These are phyloP conservation scores for Eucalyptus sp. DNA, from an alignment of 345 rosid species.

Conservation along the genomic window DNA sequence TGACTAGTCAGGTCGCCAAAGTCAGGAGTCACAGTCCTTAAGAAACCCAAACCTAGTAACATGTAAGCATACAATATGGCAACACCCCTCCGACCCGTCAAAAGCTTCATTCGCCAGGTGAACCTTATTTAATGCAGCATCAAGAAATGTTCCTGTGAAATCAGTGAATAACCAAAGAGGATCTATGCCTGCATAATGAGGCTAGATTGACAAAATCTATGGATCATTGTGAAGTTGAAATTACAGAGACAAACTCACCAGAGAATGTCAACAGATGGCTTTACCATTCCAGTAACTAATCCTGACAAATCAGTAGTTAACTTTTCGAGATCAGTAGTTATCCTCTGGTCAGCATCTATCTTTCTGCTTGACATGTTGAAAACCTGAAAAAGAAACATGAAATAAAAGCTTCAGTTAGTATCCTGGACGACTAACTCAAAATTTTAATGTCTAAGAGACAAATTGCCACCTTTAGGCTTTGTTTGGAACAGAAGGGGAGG, in stretches of 20 bases:
- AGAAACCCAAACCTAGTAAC: conserved; percentile 91
- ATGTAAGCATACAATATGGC: conserved; percentile 87
- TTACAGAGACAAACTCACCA: conserved; percentile 45
- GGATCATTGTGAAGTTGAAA: not conserved
- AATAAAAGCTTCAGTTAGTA: not conserved
- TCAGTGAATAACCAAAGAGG: not conserved
- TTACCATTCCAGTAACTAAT: conserved; percentile 95
- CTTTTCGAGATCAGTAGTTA: conserved; percentile 90
- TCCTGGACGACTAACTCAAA: not conserved
- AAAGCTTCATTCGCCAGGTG: conserved; percentile 98
- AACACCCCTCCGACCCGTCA: conserved; percentile 94
- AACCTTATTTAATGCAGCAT: conserved; percentile 44
- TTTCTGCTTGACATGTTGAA: conserved; percentile 80
- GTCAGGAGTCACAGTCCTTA: conserved; percentile 84
- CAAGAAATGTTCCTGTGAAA: not conserved
- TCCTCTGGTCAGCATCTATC: conserved; percentile 95
- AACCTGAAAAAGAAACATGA: conserved; percentile 29
- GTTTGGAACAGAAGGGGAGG: not conserved
- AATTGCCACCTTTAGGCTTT: not conserved
- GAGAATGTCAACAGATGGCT: conserved; percentile 90
- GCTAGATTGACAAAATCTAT: not conserved
- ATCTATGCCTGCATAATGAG: not conserved
- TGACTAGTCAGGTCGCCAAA: conserved; percentile 82
- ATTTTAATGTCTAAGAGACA: not conserved
- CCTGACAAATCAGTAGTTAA: conserved; percentile 79